phyloP scores from a whole-genome alignment of 192 early-diverging fungal species.

The Chytriomyces sp. region DNA sequence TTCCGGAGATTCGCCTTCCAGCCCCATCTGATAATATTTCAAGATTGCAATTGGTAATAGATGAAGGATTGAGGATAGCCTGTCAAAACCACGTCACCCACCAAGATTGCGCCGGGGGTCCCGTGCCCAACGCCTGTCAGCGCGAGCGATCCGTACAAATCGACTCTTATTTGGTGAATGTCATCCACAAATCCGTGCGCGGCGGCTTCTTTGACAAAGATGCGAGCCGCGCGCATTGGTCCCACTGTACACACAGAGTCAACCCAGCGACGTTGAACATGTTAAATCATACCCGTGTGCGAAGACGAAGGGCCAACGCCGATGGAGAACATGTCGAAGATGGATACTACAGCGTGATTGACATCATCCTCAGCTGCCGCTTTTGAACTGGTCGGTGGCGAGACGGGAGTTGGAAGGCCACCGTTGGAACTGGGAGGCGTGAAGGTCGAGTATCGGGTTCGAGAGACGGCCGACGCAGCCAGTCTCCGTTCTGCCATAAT shows the following conservation, averaged over 20 bases:
- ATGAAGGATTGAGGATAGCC: background rate
- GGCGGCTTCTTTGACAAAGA: constrained; percentile 86
- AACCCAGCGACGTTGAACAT: background rate
- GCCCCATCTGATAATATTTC: constrained; percentile 63
- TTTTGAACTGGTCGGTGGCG: background rate
- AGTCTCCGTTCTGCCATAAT: background rate
- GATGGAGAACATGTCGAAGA: constrained; percentile 95
- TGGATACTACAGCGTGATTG: constrained; percentile 85
- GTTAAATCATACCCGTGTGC: constrained; percentile 43
- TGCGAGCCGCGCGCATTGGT: constrained; percentile 96
- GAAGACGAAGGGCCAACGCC: constrained; percentile 90
- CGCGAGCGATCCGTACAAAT: constrained; percentile 92
- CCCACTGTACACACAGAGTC: constrained; percentile 68
- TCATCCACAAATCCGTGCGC: constrained; percentile 46
- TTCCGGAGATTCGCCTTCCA: constrained; percentile 79
- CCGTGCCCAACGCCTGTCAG: constrained; percentile 94
- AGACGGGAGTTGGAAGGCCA: background rate
- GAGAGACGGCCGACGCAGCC: background rate
- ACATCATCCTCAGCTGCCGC: constrained; percentile 17
- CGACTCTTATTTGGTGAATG: constrained; percentile 68
- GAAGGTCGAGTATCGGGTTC: background rate
- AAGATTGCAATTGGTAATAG: constrained; percentile 3
- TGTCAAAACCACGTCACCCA: constrained; percentile 19
- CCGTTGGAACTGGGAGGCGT: background rate
- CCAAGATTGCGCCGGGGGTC: constrained; percentile 87